These are phyloP conservation scores for Russula griseocarnosa DNA, from an alignment of 768 basidiomycete genomes.

Conservation along the genomic window DNA sequence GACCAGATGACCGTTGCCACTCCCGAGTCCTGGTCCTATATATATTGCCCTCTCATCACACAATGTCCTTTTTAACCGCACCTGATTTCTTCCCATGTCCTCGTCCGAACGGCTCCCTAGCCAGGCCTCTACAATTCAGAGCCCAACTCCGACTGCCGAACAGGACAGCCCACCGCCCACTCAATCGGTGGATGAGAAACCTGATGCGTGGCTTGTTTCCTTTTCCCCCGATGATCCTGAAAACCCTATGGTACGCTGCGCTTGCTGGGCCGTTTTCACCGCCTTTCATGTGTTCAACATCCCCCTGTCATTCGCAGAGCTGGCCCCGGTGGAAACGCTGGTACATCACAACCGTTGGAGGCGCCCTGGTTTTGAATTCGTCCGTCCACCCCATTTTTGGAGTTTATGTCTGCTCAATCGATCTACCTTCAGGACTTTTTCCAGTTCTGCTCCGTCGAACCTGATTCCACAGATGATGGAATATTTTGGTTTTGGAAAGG, in stretches of 20 bases:
- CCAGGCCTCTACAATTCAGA: conserved; percentile 11
- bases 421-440: conserved; percentile 47
- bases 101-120: conserved; percentile 10
- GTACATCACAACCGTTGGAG: conserved; percentile 49
- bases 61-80: background rate
- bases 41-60: background rate
- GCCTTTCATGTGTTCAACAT: background rate
- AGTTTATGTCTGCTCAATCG: conserved; percentile 1
- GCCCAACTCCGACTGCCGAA: background rate
- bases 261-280: conserved; percentile 6
- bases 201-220: conserved; percentile 25
- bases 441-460: conserved; percentile 56
- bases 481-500: conserved; percentile 48
- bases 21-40: background rate
- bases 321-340: conserved; percentile 47
- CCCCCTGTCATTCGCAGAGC: conserved; percentile 39
- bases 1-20: conserved; percentile 8
- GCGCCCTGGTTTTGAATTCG: conserved; percentile 54
- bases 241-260: conserved; percentile 22
- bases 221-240: conserved; percentile 18
- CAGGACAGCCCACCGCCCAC: background rate
- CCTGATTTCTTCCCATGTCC: conserved; percentile 11
- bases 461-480: conserved; percentile 43
- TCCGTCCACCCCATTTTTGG: conserved; percentile 32
- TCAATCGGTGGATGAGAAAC: conserved; percentile 3